Conservation (phyloP, 352 stramenopile species). For the Thraustochytrium striatum region DNA sequence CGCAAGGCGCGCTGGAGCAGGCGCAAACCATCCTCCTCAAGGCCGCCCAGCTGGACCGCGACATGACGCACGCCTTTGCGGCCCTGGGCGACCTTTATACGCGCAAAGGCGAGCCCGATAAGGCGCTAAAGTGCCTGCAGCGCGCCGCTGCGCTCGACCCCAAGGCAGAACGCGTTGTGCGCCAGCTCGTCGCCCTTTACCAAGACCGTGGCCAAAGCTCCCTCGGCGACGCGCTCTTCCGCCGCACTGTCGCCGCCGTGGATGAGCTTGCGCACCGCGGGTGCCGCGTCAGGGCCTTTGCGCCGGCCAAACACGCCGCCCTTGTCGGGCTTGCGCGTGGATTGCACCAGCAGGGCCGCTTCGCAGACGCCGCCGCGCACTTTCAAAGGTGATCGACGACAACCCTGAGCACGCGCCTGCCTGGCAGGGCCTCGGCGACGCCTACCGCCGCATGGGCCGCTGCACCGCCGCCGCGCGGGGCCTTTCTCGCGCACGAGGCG, state of each 20-base stretch:
- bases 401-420: neutral
- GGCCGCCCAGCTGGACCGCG: conserved; percentile 12
- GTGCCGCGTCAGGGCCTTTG: neutral
- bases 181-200: neutral
- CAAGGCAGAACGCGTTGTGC: neutral
- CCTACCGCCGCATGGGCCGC: neutral
- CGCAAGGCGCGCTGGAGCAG: neutral
- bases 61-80: neutral
- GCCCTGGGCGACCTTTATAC: conserved; percentile 6
- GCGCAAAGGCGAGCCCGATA: neutral
- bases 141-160: conserved; percentile 1
- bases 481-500: neutral
- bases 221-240: neutral
- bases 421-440: conserved; percentile 35
- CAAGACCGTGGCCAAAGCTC: neutral
- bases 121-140: conserved; percentile 22
- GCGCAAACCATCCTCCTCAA: conserved; percentile 15
- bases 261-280: conserved; percentile 15
- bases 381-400: conserved; percentile 10
- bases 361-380: neutral
- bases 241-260: neutral
- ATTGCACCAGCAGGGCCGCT: neutral
- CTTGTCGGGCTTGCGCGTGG: neutral
- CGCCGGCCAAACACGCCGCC: neutral
- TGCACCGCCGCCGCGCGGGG: neutral